Evolutionary conservation across 148 eudicot genomes (phyloP).

Genomic region (Suaeda aralocaspica): DNA sequence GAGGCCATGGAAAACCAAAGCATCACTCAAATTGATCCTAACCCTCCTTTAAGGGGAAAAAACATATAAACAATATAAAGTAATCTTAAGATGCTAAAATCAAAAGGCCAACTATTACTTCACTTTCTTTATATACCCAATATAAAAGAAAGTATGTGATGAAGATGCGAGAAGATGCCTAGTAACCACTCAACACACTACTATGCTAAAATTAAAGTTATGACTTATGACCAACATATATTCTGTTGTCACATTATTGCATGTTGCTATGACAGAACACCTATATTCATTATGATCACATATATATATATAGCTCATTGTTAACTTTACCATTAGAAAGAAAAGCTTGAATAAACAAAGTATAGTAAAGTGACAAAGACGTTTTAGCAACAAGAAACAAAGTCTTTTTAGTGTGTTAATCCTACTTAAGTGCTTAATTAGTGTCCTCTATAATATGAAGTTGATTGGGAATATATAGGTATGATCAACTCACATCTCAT

Average conservation of each 20-base stretch:
- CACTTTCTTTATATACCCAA: slow-evolving; percentile 2
- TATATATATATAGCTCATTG: no score
- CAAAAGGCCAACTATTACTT: background rate
- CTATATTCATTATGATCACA: background rate
- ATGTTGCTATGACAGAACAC: background rate
- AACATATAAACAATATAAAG: background rate
- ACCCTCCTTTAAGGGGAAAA: slow-evolving; percentile 15
- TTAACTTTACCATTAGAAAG: no score
- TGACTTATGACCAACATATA: no score
- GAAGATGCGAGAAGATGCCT: slow-evolving; percentile 29
- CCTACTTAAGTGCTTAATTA: no score
- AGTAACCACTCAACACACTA: slow-evolving; percentile 6
- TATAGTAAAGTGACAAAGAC: no score
- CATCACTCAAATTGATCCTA: slow-evolving; percentile 7
- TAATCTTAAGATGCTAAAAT: slow-evolving; percentile 10
- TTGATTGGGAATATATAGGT: no score
- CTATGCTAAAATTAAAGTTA: background rate
- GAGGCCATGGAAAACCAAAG: slow-evolving; percentile 15
- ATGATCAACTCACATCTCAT: no score
- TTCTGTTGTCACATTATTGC: slow-evolving; percentile 16
- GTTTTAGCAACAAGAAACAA: no score
- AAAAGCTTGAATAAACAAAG: no score
- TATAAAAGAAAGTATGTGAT: no score
- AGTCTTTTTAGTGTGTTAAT: no score
- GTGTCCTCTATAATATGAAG: no score